Conservation (phyloP, 2,329 filamentous ascomycete genomes). For the Ophiocordyceps australis region DNA sequence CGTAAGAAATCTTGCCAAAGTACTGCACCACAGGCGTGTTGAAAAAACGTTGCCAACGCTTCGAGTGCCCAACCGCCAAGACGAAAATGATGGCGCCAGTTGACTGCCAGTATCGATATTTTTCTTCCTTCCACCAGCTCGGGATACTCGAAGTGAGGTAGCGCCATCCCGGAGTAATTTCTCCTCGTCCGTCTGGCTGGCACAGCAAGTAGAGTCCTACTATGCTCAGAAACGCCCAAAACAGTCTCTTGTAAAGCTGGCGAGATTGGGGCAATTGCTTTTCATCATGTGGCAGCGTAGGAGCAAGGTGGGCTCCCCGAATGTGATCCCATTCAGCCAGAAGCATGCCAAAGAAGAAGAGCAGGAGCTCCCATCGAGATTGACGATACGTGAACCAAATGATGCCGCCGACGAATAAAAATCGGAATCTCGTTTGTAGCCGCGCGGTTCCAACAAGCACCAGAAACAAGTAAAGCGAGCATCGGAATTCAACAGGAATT, state of each 20-base stretch:
- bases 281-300: conserved; percentile 9
- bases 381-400: conserved; percentile 25
- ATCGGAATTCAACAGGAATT: conserved; percentile 41
- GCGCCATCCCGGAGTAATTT: conserved; percentile 34
- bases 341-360: conserved; percentile 35
- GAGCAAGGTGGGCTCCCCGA: conserved; percentile 22
- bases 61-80: conserved; percentile 25
- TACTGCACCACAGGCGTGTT: conserved; percentile 32
- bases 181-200: conserved; percentile 16
- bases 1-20: conserved; percentile 40
- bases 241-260: conserved; percentile 5
- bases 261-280: conserved; percentile 1
- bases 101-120: conserved; percentile 38
- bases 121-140: conserved; percentile 25
- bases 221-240: conserved; percentile 25
- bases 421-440: conserved; percentile 21
- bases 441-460: conserved; percentile 29
- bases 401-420: conserved; percentile 20
- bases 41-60: conserved; percentile 30
- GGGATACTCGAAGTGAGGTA: conserved; percentile 28
- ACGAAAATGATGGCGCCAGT: conserved; percentile 33
- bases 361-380: conserved; percentile 33
- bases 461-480: conserved; percentile 38
- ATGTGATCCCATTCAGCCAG: conserved; percentile 36
- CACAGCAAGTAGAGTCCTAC: conserved; percentile 31